A percentile compares a stretch with the other conserved stretches of the same genome.
Conservation (phyloP, 768 basidiomycete genomes). For the Naganishia friedmannii region DNA sequence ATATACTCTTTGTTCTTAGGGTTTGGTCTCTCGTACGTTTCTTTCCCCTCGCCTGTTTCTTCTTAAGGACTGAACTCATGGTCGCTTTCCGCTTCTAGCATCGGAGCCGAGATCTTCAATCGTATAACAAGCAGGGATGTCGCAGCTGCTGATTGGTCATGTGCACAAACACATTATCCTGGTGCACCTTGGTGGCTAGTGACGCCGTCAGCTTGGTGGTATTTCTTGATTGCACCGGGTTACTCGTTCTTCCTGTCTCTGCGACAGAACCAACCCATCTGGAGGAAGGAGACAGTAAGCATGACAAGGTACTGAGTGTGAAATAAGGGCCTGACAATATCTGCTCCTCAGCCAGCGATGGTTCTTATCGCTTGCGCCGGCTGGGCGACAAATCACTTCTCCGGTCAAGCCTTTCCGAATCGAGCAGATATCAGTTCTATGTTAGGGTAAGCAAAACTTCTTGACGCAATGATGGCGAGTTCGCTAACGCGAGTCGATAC, state of each 20-base stretch:
- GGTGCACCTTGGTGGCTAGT: slow-evolving; percentile 69
- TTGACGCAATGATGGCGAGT: not conserved
- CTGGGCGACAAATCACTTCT: slow-evolving; percentile 57
- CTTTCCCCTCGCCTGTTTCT: not conserved
- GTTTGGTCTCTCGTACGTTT: slow-evolving; percentile 63
- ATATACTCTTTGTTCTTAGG: slow-evolving; percentile 62
- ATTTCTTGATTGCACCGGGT: slow-evolving; percentile 53
- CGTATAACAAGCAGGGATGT: slow-evolving; percentile 58
- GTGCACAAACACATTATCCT: slow-evolving; percentile 60
- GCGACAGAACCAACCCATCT: slow-evolving; percentile 53
- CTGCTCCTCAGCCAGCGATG: slow-evolving; percentile 47
- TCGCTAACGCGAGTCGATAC: too few species aligned
- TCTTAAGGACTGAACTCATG: not conserved
- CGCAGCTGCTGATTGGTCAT: slow-evolving; percentile 62
- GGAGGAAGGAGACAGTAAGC: slow-evolving; percentile 49
- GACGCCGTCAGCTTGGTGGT: slow-evolving; percentile 71
- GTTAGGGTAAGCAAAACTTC: slow-evolving; percentile 58
- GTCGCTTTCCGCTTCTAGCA: slow-evolving; percentile 42
- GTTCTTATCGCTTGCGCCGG: slow-evolving; percentile 66
- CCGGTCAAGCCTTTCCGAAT: slow-evolving; percentile 57
- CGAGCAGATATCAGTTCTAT: slow-evolving; percentile 76
- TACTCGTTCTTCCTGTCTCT: slow-evolving; percentile 51
- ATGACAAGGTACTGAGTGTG: not conserved
- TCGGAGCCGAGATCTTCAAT: slow-evolving; percentile 69
- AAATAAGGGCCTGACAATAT: not conserved